phyloP scores from a whole-genome alignment of 2,329 filamentous ascomycete genomes.

The Nigrospora oryzae region DNA sequence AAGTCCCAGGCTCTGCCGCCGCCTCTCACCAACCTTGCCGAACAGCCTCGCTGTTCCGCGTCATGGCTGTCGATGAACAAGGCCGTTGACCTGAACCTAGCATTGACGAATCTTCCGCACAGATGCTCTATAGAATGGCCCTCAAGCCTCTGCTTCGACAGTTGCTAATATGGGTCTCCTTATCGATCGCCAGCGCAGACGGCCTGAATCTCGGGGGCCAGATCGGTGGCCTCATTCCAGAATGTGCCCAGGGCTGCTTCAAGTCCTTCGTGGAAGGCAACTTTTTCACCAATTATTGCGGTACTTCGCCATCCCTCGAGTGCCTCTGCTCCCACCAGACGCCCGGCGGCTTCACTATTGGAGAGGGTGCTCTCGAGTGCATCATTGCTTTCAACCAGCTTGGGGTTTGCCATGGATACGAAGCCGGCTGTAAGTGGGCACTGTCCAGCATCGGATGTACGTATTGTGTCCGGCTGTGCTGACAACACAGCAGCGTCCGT shows the following conservation, averaged over 20 bases:
- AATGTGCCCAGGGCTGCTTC: constrained; percentile 40
- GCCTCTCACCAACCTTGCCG: too few relatives aligned
- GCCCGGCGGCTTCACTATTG: constrained; percentile 55
- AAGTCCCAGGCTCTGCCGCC: too few relatives aligned
- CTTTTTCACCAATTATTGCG: constrained; percentile 42
- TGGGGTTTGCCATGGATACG: constrained; percentile 41
- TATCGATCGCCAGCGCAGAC: constrained; percentile 12
- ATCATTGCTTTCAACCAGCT: constrained; percentile 43
- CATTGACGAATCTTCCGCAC: constrained; percentile 12
- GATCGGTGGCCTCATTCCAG: constrained; percentile 15
- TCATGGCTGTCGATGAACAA: constrained; percentile 7
- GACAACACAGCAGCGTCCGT: constrained; percentile 20
- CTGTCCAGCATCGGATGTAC: background rate
- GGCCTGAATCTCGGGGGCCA: constrained; percentile 14
- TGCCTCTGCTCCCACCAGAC: constrained; percentile 58
- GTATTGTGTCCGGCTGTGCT: background rate
- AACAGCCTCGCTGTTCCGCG: too few relatives aligned
- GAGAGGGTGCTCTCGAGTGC: constrained; percentile 64
- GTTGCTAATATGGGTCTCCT: constrained; percentile 18
- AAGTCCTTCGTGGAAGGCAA: constrained; percentile 52
- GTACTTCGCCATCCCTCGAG: constrained; percentile 39
- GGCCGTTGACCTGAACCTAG: constrained; percentile 7
- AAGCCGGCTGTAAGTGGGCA: constrained; percentile 27
- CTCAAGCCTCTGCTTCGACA: constrained; percentile 14
- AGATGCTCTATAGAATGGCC: constrained; percentile 23